Evolutionary conservation across 2,329 filamentous ascomycete species (phyloP).

Genomic region (Cadophora gregata): DNA sequence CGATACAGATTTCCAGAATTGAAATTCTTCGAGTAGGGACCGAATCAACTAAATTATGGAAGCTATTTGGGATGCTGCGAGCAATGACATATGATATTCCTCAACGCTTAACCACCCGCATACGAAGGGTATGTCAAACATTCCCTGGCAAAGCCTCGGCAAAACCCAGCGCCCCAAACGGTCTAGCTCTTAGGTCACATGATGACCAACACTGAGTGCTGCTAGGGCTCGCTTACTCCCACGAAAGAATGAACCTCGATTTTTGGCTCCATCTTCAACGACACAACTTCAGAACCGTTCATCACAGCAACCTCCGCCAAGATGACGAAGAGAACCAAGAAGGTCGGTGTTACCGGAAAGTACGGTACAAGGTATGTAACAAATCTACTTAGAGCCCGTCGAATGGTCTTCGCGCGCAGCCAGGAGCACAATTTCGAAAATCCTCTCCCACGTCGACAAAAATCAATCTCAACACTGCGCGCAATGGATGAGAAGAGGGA

Average conservation of each 20-base stretch:
- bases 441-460: background rate
- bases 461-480: conserved; percentile 3
- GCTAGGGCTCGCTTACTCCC: conserved; percentile 24
- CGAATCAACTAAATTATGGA: background rate
- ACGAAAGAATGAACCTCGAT: conserved; percentile 23
- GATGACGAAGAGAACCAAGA: conserved; percentile 97
- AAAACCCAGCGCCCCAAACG: background rate
- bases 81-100: background rate
- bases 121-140: background rate
- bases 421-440: conserved; percentile 11
- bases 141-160: background rate
- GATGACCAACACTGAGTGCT: background rate
- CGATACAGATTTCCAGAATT: background rate
- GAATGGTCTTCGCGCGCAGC: conserved; percentile 1
- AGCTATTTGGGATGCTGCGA: background rate
- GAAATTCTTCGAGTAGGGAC: background rate
- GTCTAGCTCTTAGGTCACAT: background rate
- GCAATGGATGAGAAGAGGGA: background rate
- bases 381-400: conserved; percentile 37
- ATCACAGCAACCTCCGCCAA: conserved; percentile 57
- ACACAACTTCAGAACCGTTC: conserved; percentile 35
- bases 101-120: background rate
- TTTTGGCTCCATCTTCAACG: conserved; percentile 29
- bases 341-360: conserved; percentile 99
- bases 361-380: conserved; percentile 89